These are phyloP conservation scores for Penicillium cataractarum DNA, from an alignment of 495 filamentous ascomycete species.

Conservation along the genomic window DNA sequence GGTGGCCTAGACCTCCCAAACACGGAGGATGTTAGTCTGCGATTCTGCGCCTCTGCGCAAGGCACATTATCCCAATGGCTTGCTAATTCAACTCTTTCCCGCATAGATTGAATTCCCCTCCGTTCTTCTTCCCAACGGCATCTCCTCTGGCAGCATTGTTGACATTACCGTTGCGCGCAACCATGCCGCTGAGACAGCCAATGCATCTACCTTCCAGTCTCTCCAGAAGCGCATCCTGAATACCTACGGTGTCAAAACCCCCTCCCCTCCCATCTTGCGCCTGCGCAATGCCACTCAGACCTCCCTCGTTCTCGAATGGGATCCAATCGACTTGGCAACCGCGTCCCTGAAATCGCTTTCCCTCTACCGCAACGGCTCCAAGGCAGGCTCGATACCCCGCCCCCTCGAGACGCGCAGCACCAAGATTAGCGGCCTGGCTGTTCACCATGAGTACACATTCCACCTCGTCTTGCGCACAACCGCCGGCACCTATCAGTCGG, in stretches of 20 bases:
- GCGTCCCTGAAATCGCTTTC: slow-evolving; percentile 85
- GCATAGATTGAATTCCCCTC: slow-evolving; percentile 96
- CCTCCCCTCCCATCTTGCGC: slow-evolving; percentile 78
- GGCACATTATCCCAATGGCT: slow-evolving; percentile 2
- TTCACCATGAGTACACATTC: slow-evolving; percentile 95
- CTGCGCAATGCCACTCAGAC: slow-evolving; percentile 97
- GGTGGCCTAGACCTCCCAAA: slow-evolving; percentile 22
- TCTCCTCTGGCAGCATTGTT: slow-evolving; percentile 93
- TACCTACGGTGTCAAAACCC: slow-evolving; percentile 81
- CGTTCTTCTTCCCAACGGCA: slow-evolving; percentile 92
- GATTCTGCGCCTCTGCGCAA: slow-evolving; percentile 9
- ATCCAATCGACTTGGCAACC: slow-evolving; percentile 90
- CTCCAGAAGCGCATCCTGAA: slow-evolving; percentile 87
- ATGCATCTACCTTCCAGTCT: slow-evolving; percentile 71
- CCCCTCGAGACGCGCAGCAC: slow-evolving; percentile 85
- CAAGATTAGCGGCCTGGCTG: slow-evolving; percentile 94
- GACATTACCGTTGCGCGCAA: slow-evolving; percentile 97
- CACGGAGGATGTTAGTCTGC: slow-evolving; percentile 18
- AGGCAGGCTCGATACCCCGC: slow-evolving; percentile 90
- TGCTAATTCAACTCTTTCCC: slow-evolving; percentile 11
- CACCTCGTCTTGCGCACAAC: slow-evolving; percentile 88
- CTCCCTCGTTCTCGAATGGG: slow-evolving; percentile 96
- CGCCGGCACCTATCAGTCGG: slow-evolving; percentile 83
- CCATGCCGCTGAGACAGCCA: slow-evolving; percentile 69
- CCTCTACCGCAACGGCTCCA: slow-evolving; percentile 92